Evolutionary conservation across 2,329 filamentous ascomycete genomes (phyloP).

Genomic region (Sclerotinia nivalis): DNA sequence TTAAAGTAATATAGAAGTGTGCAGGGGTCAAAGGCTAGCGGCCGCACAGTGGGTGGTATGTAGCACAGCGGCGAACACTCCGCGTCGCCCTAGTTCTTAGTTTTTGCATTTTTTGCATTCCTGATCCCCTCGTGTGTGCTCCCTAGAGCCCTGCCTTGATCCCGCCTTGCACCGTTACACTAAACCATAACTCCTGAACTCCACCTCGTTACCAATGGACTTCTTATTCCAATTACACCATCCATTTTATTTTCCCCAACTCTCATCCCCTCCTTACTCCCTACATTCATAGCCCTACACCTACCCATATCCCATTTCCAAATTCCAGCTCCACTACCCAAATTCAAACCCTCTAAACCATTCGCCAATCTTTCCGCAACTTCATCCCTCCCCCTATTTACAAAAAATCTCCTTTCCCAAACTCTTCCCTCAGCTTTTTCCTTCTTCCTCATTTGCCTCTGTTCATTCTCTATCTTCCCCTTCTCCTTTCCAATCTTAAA

Average conservation of each 20-base stretch:
- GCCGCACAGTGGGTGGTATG: too few species aligned
- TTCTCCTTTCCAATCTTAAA: conserved; percentile 78
- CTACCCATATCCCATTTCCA: conserved; percentile 39
- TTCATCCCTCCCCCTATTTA: conserved; percentile 47
- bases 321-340: conserved; percentile 36
- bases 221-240: conserved; percentile 32
- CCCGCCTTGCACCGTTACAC: not conserved
- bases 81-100: too few species aligned
- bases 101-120: too few species aligned
- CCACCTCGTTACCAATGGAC: conserved; percentile 31
- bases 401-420: conserved; percentile 87
- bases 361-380: conserved; percentile 43
- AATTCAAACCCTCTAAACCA: conserved; percentile 29
- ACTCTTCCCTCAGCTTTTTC: conserved; percentile 71
- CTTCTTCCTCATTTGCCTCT: conserved; percentile 72
- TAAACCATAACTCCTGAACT: conserved; percentile 33
- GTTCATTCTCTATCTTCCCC: conserved; percentile 83
- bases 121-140: too few species aligned
- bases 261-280: conserved; percentile 14
- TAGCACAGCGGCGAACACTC: too few species aligned
- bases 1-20: too few species aligned
- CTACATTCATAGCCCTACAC: conserved; percentile 31
- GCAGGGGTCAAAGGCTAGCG: too few species aligned
- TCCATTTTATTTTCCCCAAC: conserved; percentile 4
- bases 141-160: not conserved